phyloP scores from a whole-genome alignment of 176 grass and related monocot genomes.

The Pontederia crassipes region DNA sequence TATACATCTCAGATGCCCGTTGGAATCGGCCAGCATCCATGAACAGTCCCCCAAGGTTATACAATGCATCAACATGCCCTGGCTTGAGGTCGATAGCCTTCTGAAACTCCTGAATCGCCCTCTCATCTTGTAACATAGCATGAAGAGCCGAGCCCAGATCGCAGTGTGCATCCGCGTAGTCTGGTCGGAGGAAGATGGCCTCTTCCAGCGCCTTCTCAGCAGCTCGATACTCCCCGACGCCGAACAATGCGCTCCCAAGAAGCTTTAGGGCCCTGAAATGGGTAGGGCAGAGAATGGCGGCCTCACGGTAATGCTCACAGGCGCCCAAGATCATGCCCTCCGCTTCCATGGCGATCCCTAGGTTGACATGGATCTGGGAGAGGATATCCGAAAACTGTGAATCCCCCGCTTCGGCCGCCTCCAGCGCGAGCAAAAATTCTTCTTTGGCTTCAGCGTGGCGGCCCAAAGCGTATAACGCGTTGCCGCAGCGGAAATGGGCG shows the following conservation, averaged over 20 bases:
- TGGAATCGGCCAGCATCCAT: slow-evolving; percentile 68
- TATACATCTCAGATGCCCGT: slow-evolving; percentile 76
- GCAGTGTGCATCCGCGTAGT: slow-evolving; percentile 91
- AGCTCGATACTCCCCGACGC: slow-evolving; percentile 83
- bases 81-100: slow-evolving; percentile 97
- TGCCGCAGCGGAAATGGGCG: slow-evolving; percentile 75
- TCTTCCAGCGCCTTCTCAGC: slow-evolving; percentile 85
- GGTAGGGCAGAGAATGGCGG: slow-evolving; percentile 71
- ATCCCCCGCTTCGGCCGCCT: slow-evolving; percentile 69
- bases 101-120: slow-evolving; percentile 84
- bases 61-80: slow-evolving; percentile 81
- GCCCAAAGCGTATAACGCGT: slow-evolving; percentile 70
- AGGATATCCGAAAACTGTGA: slow-evolving; percentile 67
- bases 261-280: slow-evolving; percentile 92
- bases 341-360: slow-evolving; percentile 85
- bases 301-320: slow-evolving; percentile 96
- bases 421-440: slow-evolving; percentile 76
- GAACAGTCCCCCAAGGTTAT: slow-evolving; percentile 90
- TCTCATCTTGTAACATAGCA: slow-evolving; percentile 71
- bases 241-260: slow-evolving; percentile 83
- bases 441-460: slow-evolving; percentile 83
- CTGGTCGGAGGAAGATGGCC: slow-evolving; percentile 74
- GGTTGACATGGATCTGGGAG: slow-evolving; percentile 97
- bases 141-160: slow-evolving; percentile 87
- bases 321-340: slow-evolving; percentile 90